These are phyloP conservation scores for Populus euphratica DNA, from an alignment of 345 rosid genomes.

Conservation along the genomic window DNA sequence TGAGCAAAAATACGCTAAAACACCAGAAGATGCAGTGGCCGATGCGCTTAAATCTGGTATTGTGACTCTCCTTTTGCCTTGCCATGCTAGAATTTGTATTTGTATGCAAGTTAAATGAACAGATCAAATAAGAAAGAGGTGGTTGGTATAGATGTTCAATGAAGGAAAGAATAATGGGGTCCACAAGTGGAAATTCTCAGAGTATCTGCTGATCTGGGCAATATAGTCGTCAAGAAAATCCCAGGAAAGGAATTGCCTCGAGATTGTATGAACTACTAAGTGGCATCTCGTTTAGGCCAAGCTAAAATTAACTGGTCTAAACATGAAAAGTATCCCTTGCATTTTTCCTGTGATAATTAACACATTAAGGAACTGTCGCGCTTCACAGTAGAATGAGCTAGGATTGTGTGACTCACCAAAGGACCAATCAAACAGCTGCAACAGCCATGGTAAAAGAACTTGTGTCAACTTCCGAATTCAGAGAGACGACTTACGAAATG, in stretches of 20 bases:
- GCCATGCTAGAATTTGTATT: neutral
- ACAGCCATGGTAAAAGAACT: neutral
- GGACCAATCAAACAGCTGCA: neutral
- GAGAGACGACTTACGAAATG: neutral
- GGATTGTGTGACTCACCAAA: neutral
- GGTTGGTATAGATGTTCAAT: neutral
- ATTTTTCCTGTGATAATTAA: no score
- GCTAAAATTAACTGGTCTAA: no score
- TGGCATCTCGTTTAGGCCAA: no score
- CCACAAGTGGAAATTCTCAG: neutral
- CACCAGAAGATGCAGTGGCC: constrained; percentile 79
- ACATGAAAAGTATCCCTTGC: no score
- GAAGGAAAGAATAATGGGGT: neutral
- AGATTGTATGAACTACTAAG: no score
- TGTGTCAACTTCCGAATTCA: neutral
- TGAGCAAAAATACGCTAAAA: constrained; percentile 55
- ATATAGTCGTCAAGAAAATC: neutral
- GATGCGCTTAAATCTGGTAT: constrained; percentile 80
- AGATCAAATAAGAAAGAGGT: neutral
- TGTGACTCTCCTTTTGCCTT: neutral
- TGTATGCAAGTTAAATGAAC: neutral
- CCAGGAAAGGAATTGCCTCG: no score
- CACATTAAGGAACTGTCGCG: neutral
- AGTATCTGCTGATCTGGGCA: neutral
- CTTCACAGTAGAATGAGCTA: neutral